Evolutionary conservation across 768 basidiomycete genomes (phyloP), one percentile per base, ranked within the genome.

Genomic region (Naematelia encephala): DNA sequence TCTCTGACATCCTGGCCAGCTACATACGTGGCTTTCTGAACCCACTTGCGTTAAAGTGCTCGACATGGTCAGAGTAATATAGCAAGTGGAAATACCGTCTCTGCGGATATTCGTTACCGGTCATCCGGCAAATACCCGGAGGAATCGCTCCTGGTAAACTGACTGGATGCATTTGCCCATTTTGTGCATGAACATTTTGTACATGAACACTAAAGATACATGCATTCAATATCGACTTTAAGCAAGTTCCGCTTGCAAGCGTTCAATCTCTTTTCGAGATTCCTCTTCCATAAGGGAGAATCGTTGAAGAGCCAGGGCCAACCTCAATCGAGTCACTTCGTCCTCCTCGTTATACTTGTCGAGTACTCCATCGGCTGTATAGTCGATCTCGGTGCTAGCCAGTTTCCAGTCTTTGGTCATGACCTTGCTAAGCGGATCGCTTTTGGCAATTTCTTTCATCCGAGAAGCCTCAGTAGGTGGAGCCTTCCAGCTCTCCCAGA

Each of bases 301-400:
- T 19, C 62, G 57, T 19, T 65, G 62, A 21, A 72, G 56, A 1
- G 68, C 70, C 49, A 65, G 66, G 14, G 60, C 60, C 28, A 73
- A 50, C 27, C 67, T 52, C 14, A 51, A 13, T 10, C 61, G 55
- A 26, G 64, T 63, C 3, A 63, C 45, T 21, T 63, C 60, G 57
- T 73, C 71, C 23, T 59, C 60, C 25, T 73, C 63, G 51, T 59
- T 69, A 49, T 56, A 60, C 45, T 64, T 61, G 51, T 73, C 71
- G 26, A 73, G 44, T 0, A 65, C 66, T 13, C 67, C 67, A 27
- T 66, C 62, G 10, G 63, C 71, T 21, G 64, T 51, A 50, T 69
- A 69, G 48, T 69, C 60, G 25, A 69, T 48, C 16, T 69, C 64
- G n/a, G 60, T 61, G 5, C 48, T 47, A 19, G 61, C 62, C 2